Percentiles rank a stretch among this genome's conserved stretches.
phyloP scores from a whole-genome alignment of 495 filamentous ascomycete species.

The Hypoxylon lenormandii region DNA sequence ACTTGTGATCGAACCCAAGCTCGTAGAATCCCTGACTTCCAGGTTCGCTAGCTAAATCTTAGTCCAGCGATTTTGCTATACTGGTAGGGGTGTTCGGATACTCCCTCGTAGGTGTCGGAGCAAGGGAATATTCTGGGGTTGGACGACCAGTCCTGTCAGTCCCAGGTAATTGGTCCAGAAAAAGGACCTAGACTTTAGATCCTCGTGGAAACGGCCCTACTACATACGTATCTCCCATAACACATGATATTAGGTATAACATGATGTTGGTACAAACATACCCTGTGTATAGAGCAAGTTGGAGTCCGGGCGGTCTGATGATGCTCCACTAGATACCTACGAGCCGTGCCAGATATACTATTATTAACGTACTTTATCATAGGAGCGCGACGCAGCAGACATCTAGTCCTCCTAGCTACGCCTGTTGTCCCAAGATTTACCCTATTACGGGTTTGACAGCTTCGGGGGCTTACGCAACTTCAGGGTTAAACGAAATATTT shows the following conservation, averaged over 20 bases:
- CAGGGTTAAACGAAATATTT: conserved; percentile 10
- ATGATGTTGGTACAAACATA: conserved; percentile 15
- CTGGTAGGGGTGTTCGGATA: conserved; percentile 41
- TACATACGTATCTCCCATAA: background rate
- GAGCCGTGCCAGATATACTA: background rate
- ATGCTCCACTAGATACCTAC: conserved; percentile 19
- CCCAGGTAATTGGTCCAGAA: conserved; percentile 43
- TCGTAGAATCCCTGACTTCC: conserved; percentile 38
- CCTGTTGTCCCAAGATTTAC: background rate
- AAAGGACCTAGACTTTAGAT: conserved; percentile 29
- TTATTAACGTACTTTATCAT: background rate
- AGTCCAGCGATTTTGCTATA: conserved; percentile 18
- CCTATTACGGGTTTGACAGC: background rate
- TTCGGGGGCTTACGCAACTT: conserved; percentile 23
- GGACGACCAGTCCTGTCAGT: conserved; percentile 24
- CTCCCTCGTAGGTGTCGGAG: conserved; percentile 41
- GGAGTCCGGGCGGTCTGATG: conserved; percentile 8
- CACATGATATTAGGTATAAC: conserved; percentile 5
- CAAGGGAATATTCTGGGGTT: conserved; percentile 39
- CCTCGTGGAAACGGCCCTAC: conserved; percentile 26
- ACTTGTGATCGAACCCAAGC: conserved; percentile 44
- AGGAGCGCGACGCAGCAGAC: conserved; percentile 4
- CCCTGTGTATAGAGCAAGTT: conserved; percentile 18
- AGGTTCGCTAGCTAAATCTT: conserved; percentile 17
- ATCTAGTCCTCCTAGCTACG: background rate